Evolutionary conservation across 2,329 filamentous ascomycete genomes (phyloP), one percentile per base, ranked within the genome.

Genomic region (Aspergillus sp.): DNA sequence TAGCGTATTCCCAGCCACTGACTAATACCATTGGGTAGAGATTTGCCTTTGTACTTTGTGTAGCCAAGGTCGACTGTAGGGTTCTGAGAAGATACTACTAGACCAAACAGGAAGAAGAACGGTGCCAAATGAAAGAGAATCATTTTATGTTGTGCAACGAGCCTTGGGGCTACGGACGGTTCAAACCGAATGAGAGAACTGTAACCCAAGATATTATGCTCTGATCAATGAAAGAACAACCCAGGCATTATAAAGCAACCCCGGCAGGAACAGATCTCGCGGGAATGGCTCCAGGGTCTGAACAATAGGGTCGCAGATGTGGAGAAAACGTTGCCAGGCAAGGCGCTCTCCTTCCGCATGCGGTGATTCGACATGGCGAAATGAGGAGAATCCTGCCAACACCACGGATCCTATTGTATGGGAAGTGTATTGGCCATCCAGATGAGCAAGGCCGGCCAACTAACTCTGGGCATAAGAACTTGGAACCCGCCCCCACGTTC

Each of bases 1-100:
- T 87, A 95, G 47, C 89, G 85, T 64, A 95, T 85, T 1, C 90
- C 91, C 7, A 91, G 81, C 89, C 89, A 94, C 72, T 89, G 82
- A 2, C 84, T 86, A 51, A 92, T 78, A 1, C 87, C 88, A 66
- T 85, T 84, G 0, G 74, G 66, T 1, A 83, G 77, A 1, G 79
- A 70, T 4, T 78, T 74, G 8, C 91, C 91, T 53, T 81, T 74
- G 69, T 92, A 92, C 25, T 80, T 83, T 30, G 87, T 83, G 70
- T 92, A 93, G 3, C 81, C 82, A 21, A 93, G 79, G 63, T 90
- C 80, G 13, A 92, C 86, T 3, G 79, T 64, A 9, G 70, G 58
- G 21, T 68, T 65, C 48, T 67, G 61, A 2, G 74, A 74, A 38
- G 58, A 64, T 4, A 58, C 65, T 19, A 69, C 49, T n/a, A 68